Percentiles rank a stretch among this genome's conserved stretches.
These are phyloP conservation scores for Hondaea fermentalgiana DNA, from an alignment of 108 stramenopile species.

Conservation along the genomic window DNA sequence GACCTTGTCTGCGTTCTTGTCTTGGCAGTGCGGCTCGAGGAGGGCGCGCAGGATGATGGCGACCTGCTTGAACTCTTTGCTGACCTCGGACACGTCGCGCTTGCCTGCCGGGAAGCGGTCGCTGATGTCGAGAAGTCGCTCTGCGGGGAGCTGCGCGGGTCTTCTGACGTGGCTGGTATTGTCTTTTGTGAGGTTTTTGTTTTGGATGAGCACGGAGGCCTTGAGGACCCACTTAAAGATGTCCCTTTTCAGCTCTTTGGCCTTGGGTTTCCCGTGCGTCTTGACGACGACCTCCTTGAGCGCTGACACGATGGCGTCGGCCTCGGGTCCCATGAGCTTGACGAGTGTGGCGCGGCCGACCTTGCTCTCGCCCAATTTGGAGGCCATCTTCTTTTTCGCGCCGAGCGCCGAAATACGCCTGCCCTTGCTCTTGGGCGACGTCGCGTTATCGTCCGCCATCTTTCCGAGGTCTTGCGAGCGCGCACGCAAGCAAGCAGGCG, in stretches of 20 bases:
- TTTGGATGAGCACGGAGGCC: not conserved
- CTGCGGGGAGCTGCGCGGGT: not conserved
- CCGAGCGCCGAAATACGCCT: not conserved
- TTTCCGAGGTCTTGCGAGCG: not conserved
- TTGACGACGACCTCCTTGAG: not conserved
- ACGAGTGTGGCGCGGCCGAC: not conserved
- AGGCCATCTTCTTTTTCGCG: conserved; percentile 17
- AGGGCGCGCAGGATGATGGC: not conserved
- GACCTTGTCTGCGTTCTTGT: conserved; percentile 11
- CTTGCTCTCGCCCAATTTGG: conserved; percentile 4
- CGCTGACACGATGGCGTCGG: conserved; percentile 7
- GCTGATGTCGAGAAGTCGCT: not conserved
- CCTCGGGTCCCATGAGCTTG: not conserved
- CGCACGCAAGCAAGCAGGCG: too few relatives aligned
- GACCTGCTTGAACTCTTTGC: not conserved
- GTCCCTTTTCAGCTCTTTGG: not conserved
- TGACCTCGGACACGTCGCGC: not conserved
- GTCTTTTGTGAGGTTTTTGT: not conserved
- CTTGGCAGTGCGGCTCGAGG: conserved; percentile 15
- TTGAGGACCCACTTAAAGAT: conserved; percentile 10
- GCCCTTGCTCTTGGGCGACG: not conserved
- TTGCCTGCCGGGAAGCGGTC: not conserved
- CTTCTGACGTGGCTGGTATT: not conserved
- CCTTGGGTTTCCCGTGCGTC: not conserved
- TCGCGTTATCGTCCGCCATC: not conserved